Evolutionary conservation across 768 basidiomycete species (phyloP), one percentile per base, ranked within the genome.

Genomic region (Leucosporidium yakuticum): DNA sequence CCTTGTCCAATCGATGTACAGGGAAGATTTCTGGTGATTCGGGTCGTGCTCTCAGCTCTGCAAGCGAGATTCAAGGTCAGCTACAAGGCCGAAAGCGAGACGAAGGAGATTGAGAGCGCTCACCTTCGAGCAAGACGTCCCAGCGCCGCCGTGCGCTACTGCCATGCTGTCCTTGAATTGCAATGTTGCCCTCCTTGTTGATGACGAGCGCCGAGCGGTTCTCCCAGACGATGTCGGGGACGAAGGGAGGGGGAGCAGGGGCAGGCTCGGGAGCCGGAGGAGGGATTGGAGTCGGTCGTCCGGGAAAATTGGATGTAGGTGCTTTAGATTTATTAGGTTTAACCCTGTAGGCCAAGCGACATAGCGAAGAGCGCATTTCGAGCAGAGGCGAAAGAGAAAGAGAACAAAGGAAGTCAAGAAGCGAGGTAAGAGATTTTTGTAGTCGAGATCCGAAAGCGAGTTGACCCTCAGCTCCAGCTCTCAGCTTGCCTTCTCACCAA

Each of bases 1-100:
- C 67, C 63, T 71, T 72, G 63, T 72, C 71, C 9, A 72, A 62
- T 1, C 71, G 62, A 39, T 72, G 71, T 1, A 69, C 68, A 17
- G 71, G 62, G 31, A 32, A 49, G 1, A 63, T 27, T 0, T 36
- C 14, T 0, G 62, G 62, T 21, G 62, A 67, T 3, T 49, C 39
- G 0, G 64, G 60, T 7, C 61, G 23, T 0, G 32, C n/a, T 6
- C 19, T n/a, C 31, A 71, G 25, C 0, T 64, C 67, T 63, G 47
- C 8, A 20, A 15, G 39, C 17, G 39, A 15, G 39, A 12, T 12
- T 3, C 8, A 2, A 44, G 39, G 39, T 44, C 39, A 44, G 39
- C 2, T 15, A 44, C 39, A 15, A 15, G 2, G 39, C 11, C 2
- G 17, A 15, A 44, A 44, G 39, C 14, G 14, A 15, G 8, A 15